phyloP scores from a whole-genome alignment of 495 filamentous ascomycete species.

The Daldinia loculata region DNA sequence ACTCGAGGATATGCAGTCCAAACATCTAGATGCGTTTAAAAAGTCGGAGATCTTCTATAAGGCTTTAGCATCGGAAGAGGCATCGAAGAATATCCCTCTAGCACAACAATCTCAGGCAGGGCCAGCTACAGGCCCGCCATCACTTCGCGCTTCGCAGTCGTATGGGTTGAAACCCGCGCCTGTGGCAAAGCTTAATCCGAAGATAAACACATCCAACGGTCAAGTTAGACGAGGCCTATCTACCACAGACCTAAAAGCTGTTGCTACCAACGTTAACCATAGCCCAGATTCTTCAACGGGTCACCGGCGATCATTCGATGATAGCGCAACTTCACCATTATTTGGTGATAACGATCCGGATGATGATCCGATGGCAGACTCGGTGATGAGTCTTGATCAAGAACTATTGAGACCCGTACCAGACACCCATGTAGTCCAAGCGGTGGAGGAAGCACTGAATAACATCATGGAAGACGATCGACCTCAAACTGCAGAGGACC shows the following conservation, averaged over 20 bases:
- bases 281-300: slow-evolving; percentile 48
- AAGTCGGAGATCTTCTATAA: slow-evolving; percentile 95
- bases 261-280: slow-evolving; percentile 45
- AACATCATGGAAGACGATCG: slow-evolving; percentile 84
- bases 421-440: slow-evolving; percentile 76
- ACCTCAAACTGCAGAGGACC: slow-evolving; percentile 68
- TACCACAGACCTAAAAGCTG: slow-evolving; percentile 51
- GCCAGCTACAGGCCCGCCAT: slow-evolving; percentile 43
- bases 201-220: slow-evolving; percentile 41
- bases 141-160: slow-evolving; percentile 47
- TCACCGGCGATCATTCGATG: slow-evolving; percentile 58
- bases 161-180: slow-evolving; percentile 51
- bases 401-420: slow-evolving; percentile 52
- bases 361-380: slow-evolving; percentile 61
- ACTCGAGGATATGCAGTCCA: slow-evolving; percentile 81
- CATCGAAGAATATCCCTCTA: slow-evolving; percentile 56
- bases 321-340: slow-evolving; percentile 52
- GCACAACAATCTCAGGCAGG: slow-evolving; percentile 31
- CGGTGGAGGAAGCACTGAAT: slow-evolving; percentile 93
- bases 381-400: slow-evolving; percentile 62
- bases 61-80: slow-evolving; percentile 88
- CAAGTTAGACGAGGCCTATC: slow-evolving; percentile 54
- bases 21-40: slow-evolving; percentile 85
- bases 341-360: slow-evolving; percentile 66
- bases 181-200: slow-evolving; percentile 51